Conservation (phyloP, 1,284 basidiomycete species). For the Melampsora abietis-canadensis region DNA sequence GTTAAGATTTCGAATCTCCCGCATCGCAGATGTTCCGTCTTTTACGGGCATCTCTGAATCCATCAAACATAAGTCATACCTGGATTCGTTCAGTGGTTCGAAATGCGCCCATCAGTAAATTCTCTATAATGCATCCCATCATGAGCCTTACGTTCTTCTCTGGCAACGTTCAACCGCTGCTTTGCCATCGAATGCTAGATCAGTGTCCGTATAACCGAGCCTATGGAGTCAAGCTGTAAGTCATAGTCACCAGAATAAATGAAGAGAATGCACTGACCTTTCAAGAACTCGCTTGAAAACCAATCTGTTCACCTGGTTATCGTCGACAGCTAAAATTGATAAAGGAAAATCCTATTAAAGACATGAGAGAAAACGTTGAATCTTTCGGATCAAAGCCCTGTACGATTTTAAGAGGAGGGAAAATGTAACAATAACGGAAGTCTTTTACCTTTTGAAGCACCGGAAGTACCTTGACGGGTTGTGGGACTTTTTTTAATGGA, state of each 20-base stretch:
- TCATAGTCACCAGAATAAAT: neutral
- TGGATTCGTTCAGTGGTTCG: neutral
- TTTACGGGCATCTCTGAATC: conserved; percentile 53
- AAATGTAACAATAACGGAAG: no score
- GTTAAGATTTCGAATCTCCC: neutral
- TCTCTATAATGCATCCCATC: neutral
- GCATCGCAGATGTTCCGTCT: conserved; percentile 16
- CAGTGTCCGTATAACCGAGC: conserved; percentile 52
- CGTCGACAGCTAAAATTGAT: conserved; percentile 53
- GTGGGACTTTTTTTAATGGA: no score
- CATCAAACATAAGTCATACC: conserved; percentile 51
- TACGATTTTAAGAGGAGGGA: no score
- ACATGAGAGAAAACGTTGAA: no score
- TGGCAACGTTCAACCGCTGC: conserved; percentile 52
- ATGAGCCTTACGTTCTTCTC: conserved; percentile 46
- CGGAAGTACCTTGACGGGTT: no score
- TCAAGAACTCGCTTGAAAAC: conserved; percentile 32
- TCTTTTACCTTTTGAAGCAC: no score
- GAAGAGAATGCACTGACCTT: neutral
- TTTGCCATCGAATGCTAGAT: conserved; percentile 51
- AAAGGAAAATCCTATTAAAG: conserved; percentile 47
- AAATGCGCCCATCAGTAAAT: neutral
- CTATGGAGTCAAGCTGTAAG: conserved; percentile 52
- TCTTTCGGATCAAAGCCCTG: no score
- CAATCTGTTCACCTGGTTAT: conserved; percentile 52